These are phyloP conservation scores for Irpex sp. DNA, from an alignment of 1,284 basidiomycete species.

Conservation along the genomic window DNA sequence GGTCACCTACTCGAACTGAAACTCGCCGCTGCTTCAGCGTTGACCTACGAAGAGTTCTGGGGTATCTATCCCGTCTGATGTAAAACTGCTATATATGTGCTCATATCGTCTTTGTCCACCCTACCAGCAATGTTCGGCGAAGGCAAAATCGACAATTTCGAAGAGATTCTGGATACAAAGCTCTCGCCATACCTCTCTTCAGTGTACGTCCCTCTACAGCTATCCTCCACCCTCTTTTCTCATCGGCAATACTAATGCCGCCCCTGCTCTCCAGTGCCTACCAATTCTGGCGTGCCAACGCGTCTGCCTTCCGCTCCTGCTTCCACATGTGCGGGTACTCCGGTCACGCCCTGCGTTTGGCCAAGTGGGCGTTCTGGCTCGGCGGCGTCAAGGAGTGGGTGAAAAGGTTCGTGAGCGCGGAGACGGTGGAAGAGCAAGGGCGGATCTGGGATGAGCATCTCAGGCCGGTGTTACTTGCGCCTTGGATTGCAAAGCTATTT, in stretches of 20 bases:
- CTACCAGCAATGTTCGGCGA: conserved; percentile 56
- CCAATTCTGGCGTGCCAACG: conserved; percentile 76
- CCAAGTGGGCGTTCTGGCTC: conserved; percentile 57
- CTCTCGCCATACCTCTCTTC: conserved; percentile 75
- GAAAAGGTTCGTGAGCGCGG: conserved; percentile 52
- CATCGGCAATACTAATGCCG: not conserved
- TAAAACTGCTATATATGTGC: not conserved
- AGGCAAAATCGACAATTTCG: conserved; percentile 64
- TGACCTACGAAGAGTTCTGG: conserved; percentile 72
- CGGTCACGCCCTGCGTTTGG: conserved; percentile 68
- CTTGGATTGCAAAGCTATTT: conserved; percentile 59
- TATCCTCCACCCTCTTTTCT: not conserved
- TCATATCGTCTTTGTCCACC: not conserved
- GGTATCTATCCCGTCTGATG: not conserved
- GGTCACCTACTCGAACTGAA: conserved; percentile 81
- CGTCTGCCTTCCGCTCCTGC: conserved; percentile 56
- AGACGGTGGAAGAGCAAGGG: conserved; percentile 59
- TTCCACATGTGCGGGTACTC: conserved; percentile 80
- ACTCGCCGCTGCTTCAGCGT: conserved; percentile 62
- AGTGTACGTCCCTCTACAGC: conserved; percentile 23
- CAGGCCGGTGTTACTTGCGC: conserved; percentile 66
- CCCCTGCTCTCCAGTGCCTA: conserved; percentile 40
- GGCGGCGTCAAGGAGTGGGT: conserved; percentile 60
- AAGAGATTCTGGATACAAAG: conserved; percentile 59
- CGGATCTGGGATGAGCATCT: conserved; percentile 62